These are phyloP conservation scores for Chenopodium quinoa DNA, from an alignment of 148 eudicot species.

Conservation along the genomic window DNA sequence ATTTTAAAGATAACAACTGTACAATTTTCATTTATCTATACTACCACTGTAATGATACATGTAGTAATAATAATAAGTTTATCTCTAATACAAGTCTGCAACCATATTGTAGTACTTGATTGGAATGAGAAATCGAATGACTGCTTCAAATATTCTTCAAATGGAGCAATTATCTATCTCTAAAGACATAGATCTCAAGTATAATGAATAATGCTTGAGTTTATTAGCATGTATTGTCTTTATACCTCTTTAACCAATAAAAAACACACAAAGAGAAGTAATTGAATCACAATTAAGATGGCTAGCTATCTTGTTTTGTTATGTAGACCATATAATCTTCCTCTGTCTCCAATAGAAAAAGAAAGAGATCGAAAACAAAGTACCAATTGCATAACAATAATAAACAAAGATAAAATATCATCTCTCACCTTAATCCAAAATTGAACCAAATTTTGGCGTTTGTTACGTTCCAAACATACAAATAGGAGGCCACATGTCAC, in stretches of 20 bases:
- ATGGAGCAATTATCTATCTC: no score
- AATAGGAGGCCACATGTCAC: constrained; percentile 19
- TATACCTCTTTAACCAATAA: background rate
- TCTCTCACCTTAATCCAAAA: background rate
- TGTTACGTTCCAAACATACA: constrained; percentile 24
- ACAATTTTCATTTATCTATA: no score
- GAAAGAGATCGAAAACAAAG: background rate
- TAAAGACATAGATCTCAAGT: no score
- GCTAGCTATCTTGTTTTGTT: background rate
- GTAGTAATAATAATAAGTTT: no score
- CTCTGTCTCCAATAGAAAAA: background rate
- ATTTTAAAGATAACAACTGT: no score
- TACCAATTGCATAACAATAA: background rate
- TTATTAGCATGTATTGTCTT: background rate
- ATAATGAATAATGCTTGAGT: no score
- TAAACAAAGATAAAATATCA: background rate
- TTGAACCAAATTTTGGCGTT: constrained; percentile 1
- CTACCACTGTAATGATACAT: no score
- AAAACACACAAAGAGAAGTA: background rate
- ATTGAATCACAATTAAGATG: background rate
- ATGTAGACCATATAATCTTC: background rate
- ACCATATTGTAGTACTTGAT: no score
- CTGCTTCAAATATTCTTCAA: no score
- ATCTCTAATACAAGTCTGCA: no score
- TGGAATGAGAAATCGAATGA: no score